Base-by-base conservation (phyloP, 2,329 filamentous ascomycete species). In the Neophaeococcomyces mojaviensis region DNA sequence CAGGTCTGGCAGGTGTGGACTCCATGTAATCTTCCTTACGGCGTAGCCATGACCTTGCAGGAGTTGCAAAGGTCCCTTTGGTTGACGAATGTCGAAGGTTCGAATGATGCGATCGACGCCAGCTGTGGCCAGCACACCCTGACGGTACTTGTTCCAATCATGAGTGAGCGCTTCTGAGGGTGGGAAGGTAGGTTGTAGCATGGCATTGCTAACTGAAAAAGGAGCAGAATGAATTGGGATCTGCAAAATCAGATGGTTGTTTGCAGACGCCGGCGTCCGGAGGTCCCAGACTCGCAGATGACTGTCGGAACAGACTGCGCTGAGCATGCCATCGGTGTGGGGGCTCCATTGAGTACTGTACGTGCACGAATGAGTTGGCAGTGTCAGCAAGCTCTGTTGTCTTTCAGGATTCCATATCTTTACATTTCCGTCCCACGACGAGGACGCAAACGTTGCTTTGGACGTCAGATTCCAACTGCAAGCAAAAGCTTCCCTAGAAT, bases 121-220 rank as follows among this genome's bases (percentile, higher is more conserved):
- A 1, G 81, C 92, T 0, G 88, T 88, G 0, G 92, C 92, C 45
- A 98, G 71, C 20, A 96, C 73, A 0, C 81, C 84, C 55, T 88
- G 81, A 32, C 85, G 79, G 68, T 98, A 98, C 67, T 98, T 98
- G 70, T 98, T 98, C 92, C 92, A 98, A 66, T 98, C 92, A 67
- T 97, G 92, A 0, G 89, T 95, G 26, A 98, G 76, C 31, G 87
- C 80, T 70, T 98, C 92, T 8, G 80, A 76, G 0, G 88, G 88
- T n/a, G 79, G 71, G 7, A 73, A 63, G 1, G 63, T 61, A 0
- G 61, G 61, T 26, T 64, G 61, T 3, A 58, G 49, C 18, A 58
- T 55, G 9, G 47, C 46, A 2, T 30, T 44, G 30, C 44, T 46
- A 3, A 44, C 52, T 13, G 56, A 48, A 31, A 65, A 52, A 6